Base-by-base conservation (phyloP, 2,329 filamentous ascomycete genomes). In the Trichoderma sp. region DNA sequence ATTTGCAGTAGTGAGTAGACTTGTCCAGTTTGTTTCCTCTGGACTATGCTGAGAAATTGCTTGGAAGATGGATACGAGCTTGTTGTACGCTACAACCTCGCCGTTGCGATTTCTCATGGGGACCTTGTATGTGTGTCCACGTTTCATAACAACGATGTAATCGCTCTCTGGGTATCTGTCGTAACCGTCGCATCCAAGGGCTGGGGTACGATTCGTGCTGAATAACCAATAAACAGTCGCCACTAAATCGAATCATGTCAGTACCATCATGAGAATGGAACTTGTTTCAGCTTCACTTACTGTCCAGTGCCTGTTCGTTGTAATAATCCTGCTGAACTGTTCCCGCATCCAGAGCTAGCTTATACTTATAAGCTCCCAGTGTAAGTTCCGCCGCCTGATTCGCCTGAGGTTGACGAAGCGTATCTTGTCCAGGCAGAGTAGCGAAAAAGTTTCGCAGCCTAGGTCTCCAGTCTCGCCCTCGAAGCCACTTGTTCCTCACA, bases 1-100 rank as follows among this genome's bases (percentile, higher is more conserved):
- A 27, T 76, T 53, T n/a, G 69, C 75, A n/a, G 71, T 71, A 9
- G 72, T 76, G 4, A 77, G 56, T 12, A 77, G 38, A 33, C 75
- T 56, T 1, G 72, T 45, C 72, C 72, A 75, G 27, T 45, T 64
- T 1, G 21, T 63, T 14, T 71, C 56, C 6, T 69, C 63, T 12
- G 53, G 45, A 2, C 24, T 73, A 16, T 65, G 33, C 31, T 71
- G 33, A 3, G 67, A 9, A 6, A 77, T 74, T 1, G 38, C 35
- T 27, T 67, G 24, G n/a, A 76, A 60, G 16, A 60, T 18, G 6
- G 33, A 27, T 4, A 27, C 27, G 14, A 71, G 50, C 53, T 41
- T 71, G 12, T 27, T 50, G 16, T 60, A 60, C n/a, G 50, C 4
- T 29, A 60, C n/a, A 24, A 33, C 7, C 8, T 41, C 31, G 4